phyloP scores from a whole-genome alignment of 306 rosid species.

The Medicago lupulina region DNA sequence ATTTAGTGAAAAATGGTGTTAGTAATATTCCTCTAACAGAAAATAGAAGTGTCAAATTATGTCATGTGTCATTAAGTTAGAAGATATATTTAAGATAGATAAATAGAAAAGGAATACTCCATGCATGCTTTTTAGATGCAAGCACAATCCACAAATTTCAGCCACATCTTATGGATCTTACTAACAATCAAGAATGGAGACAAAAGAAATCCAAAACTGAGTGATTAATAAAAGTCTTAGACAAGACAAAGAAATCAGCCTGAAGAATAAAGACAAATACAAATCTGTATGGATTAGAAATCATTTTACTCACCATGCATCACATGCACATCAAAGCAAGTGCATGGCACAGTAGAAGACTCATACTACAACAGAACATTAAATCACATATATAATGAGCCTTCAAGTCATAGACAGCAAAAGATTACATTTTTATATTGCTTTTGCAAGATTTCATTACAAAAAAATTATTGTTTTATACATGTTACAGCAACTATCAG shows the following conservation, averaged over 20 bases:
- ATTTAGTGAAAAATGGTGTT: no score
- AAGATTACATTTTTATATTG: conserved; percentile 28
- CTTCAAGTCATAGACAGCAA: background rate
- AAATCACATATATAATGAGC: background rate
- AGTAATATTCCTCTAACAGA: no score
- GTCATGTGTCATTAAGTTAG: background rate
- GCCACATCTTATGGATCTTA: conserved; percentile 43
- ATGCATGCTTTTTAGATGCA: conserved; percentile 27
- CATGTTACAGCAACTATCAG: conserved; percentile 47
- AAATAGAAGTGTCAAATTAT: no score
- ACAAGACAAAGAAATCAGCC: conserved; percentile 30
- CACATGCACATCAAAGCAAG: conserved; percentile 34
- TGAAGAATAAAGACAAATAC: conserved; percentile 2
- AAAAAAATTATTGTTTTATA: conserved; percentile 47
- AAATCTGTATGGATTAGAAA: conserved; percentile 41
- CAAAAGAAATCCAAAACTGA: conserved; percentile 21
- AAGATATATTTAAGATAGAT: background rate
- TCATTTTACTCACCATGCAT: conserved; percentile 27
- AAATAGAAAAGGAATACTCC: background rate
- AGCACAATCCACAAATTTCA: conserved; percentile 30
- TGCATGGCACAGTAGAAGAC: conserved; percentile 17
- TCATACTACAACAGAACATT: conserved; percentile 23
- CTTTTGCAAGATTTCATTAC: conserved; percentile 39
- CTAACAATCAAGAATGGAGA: conserved; percentile 5
- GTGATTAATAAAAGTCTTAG: conserved; percentile 28